Base-by-base conservation (phyloP, 371 early-diverging fungal genomes). In the Lichtheimia hyalospora region DNA sequence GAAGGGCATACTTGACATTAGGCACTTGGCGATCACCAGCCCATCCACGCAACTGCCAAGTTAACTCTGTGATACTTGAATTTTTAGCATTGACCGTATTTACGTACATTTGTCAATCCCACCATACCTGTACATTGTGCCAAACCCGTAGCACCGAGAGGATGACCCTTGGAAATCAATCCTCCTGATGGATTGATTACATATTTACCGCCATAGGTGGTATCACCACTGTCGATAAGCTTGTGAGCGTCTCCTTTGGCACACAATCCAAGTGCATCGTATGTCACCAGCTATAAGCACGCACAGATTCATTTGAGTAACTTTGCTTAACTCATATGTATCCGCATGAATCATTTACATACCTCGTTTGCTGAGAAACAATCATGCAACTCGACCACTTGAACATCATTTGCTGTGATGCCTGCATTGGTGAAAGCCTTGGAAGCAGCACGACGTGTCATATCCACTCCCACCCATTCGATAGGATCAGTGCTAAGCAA, bases 131-230 rank as follows among this genome's bases (percentile, higher is more conserved):
- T 66, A 73, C 91, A 90, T 72, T 92, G 90, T 24, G 91, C 92
- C 44, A 92, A 62, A 27, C 92, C 92, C 20, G 92, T 92, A 28
- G 92, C 90, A 16, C 92, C 91, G 4, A 92, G 73, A 34, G 92
- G 91, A 69, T 92, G 91, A 6, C 92, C 92, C 70, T 92, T 92
- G 57, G 89, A 89, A 53, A 89, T 88, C 60, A 92, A 71, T 28
- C 91, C 92, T 42, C 92, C 92, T 0, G 86, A 86, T n/a, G 91
- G 90, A 73, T 92, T 92, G 63, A 91, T 76, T 12, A 89, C 84
- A 54, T 77, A 83, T 63, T 83, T 80, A 24, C 86, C 84, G 46
- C 89, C 89, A 63, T 77, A 82, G 0, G 84, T 77, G 59, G 81
- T 81, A 64, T 85, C 76, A 52, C 74, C 74, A 8, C 69, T 28